Base-by-base conservation (phyloP, 2,329 filamentous ascomycete species). In the Endoconidiophora laricicola region DNA sequence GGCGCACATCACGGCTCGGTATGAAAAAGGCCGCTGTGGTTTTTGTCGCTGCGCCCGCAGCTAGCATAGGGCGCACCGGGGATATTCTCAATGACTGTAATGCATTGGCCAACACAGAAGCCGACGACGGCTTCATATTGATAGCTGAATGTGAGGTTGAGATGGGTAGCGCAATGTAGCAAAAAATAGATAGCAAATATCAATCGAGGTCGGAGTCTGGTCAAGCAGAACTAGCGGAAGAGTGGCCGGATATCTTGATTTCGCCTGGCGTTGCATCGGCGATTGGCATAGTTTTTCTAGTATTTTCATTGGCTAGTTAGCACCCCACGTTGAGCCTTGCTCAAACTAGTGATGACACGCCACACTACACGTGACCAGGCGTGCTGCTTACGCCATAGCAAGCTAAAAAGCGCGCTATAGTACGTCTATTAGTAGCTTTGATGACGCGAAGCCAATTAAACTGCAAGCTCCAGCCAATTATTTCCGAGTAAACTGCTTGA, bases 51-150 rank as follows among this genome's bases (percentile, higher is more conserved):
- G 23, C 57, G 6, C 60, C 53, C 47, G 60, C 63, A 55, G 55
- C 61, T 38, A 57, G 63, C 49, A 62, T 58, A 56, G 67, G 66
- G 52, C 64, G 68, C 53, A 22, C 42, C 22, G 53, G 22, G 45
- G 53, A 65, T 59, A 76, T 64, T 50, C 64, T 67, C 54, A 78
- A 63, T 50, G 68, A 67, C 54, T 66, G 68, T 24, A 78, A 68
- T 60, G 73, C 71, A 61, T 66, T 67, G 57, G 69, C 59, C 54
- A 78, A 64, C 58, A 66, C 62, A 54, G 66, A 65, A 43, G 69
- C 56, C 57, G 60, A 60, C 57, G 60, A 62, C 55, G 66, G 62
- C 64, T 64, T 71, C 72, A 76, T 76, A 53, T 53, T 64, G 58
- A 59, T 57, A 57, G 57, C 23, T 38, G 10, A 23, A 14, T 38